Percentiles rank a stretch among this genome's conserved stretches.
These are phyloP conservation scores for Pichia nakasei DNA, from an alignment of 805 yeast species.

Conservation along the genomic window DNA sequence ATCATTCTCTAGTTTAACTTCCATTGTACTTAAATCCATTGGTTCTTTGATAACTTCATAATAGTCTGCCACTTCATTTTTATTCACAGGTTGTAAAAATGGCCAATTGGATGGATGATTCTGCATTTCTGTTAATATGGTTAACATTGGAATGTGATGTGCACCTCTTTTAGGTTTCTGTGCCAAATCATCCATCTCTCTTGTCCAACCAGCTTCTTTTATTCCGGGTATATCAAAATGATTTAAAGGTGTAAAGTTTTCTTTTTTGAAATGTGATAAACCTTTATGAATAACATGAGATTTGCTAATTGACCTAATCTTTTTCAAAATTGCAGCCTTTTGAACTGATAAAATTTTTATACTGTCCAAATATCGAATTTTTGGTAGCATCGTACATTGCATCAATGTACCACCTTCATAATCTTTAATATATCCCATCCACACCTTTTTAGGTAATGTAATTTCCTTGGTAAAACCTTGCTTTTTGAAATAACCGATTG, in stretches of 20 bases:
- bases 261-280: constrained; percentile 54
- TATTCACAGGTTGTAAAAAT: constrained; percentile 84
- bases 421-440: constrained; percentile 99
- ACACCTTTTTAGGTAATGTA: constrained; percentile 68
- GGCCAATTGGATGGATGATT: constrained; percentile 99
- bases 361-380: constrained; percentile 80
- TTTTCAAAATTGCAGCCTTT: constrained; percentile 82
- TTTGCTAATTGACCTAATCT: constrained; percentile 69
- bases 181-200: constrained; percentile 95
- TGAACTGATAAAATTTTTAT: constrained; percentile 79
- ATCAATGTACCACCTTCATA: constrained; percentile 98
- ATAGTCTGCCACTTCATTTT: constrained; percentile 92
- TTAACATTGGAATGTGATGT: constrained; percentile 89
- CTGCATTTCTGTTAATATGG: constrained; percentile 76
- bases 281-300: constrained; percentile 82
- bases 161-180: constrained; percentile 92
- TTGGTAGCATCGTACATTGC: constrained; percentile 94
- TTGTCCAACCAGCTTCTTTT: constrained; percentile 94
- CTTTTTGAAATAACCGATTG: constrained; percentile 95
- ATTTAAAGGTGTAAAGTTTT: constrained; percentile 45
- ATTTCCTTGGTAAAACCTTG: constrained; percentile 97
- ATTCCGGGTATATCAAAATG: constrained; percentile 86
- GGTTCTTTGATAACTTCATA: constrained; percentile 96
- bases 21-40: constrained; percentile 96
- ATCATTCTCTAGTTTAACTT: constrained; percentile 83